Base-by-base conservation (phyloP, 2,329 filamentous ascomycete species). In the Aspergillus oerlinghausenensis region DNA sequence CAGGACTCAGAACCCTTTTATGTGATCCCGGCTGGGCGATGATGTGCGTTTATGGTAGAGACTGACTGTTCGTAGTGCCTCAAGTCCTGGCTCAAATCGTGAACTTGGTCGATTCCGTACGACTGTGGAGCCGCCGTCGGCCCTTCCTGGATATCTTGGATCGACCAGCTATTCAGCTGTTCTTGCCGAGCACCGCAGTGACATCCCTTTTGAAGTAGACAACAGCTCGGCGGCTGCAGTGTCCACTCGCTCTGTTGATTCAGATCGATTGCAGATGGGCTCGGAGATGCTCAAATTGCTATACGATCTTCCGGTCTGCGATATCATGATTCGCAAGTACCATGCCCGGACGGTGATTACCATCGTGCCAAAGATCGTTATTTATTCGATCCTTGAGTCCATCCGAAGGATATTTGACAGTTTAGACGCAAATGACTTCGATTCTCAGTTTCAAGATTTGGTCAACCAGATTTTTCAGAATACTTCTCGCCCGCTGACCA, bases 91-190 rank as follows among this genome's bases (percentile, higher is more conserved):
- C 11, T 62, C 65, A 28, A 28, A 43, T 38, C 51, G 65, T 49
- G 54, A 56, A 25, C 56, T 55, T 47, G 56, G 59, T 45, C 63
- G 63, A 21, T 45, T 66, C 21, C 63, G 64, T 48, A 55, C 61
- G 26, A 61, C 63, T 3, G 42, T 63, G 10, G 67, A 71, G 47
- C 58, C 63, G 23, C 64, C 64, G 1, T 63, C 65, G n/a, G 58
- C 65, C 38, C 60, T 64, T 7, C 67, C 70, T 49, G 71, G 71
- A 1, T 73, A 73, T 51, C 57, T 73, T 23, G 71, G 71, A 3
- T 70, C 71, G 6, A 73, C 68, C 3, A 73, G 70, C 35, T 73
- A 67, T 48, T 68, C 70, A 4, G 71, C 71, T 8, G 65, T 73
- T 35, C 64, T 73, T 28, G 56, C 66, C 8, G 71, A 73, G 55